Percentiles rank a stretch among this genome's conserved stretches.
These are phyloP conservation scores for Zygnema cylindricum DNA, from an alignment of 139 green algal genomes.

Conservation along the genomic window DNA sequence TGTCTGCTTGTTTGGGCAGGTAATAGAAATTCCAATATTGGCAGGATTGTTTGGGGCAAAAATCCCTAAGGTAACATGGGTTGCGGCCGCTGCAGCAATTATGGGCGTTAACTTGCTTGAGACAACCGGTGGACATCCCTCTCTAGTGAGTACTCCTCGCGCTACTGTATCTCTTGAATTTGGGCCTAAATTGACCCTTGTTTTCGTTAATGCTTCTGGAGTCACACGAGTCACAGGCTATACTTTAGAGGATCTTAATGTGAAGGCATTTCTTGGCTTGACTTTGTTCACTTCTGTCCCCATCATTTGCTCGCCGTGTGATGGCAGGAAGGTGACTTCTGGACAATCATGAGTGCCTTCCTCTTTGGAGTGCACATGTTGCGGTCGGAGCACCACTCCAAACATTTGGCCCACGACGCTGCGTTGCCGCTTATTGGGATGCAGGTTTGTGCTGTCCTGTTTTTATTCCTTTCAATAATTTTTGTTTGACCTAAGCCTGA, in stretches of 20 bases:
- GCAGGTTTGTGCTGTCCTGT: slow-evolving; percentile 12
- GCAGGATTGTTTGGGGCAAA: slow-evolving; percentile 71
- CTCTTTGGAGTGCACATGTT: slow-evolving; percentile 78
- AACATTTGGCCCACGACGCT: slow-evolving; percentile 7
- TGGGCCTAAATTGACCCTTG: neutral
- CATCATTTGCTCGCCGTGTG: slow-evolving; percentile 11
- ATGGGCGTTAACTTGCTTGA: slow-evolving; percentile 77
- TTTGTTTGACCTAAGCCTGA: neutral
- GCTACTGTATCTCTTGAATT: neutral
- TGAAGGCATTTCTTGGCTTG: too few relatives aligned
- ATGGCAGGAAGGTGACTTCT: slow-evolving; percentile 69
- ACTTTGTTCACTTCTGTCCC: slow-evolving; percentile 16
- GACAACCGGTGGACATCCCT: slow-evolving; percentile 6
- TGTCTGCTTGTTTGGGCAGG: neutral
- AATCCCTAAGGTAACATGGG: slow-evolving; percentile 74
- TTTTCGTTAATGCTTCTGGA: neutral
- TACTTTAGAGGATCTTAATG: too few relatives aligned
- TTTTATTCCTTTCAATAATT: neutral
- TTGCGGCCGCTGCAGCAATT: slow-evolving; percentile 68
- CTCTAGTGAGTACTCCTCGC: slow-evolving; percentile 7
- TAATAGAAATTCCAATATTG: slow-evolving; percentile 79
- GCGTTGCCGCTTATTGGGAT: slow-evolving; percentile 12
- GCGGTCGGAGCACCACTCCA: slow-evolving; percentile 53
- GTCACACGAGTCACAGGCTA: too few relatives aligned
- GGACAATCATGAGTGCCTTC: slow-evolving; percentile 60